A percentile compares a stretch with the other conserved stretches of the same genome.
phyloP scores from a whole-genome alignment of 139 green algal genomes.

The Pleodorina starrii region DNA sequence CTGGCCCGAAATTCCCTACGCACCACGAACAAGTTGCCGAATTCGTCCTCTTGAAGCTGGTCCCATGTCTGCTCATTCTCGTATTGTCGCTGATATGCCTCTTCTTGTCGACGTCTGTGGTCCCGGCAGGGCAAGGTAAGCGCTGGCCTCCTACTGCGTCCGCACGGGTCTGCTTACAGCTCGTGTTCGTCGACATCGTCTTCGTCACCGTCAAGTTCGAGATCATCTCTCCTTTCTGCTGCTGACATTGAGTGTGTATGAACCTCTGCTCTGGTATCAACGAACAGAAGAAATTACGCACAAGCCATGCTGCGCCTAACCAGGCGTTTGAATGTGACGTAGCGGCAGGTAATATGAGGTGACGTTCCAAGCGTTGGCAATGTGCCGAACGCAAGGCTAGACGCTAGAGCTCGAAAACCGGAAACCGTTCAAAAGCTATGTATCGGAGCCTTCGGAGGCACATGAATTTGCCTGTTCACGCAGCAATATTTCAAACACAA shows the following conservation, averaged over 20 bases:
- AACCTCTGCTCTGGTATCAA: too few species aligned
- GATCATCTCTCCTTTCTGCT: conserved; percentile 13
- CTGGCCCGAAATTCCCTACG: neutral
- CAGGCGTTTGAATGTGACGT: too few species aligned
- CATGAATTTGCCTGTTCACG: too few species aligned
- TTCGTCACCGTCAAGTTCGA: conserved; percentile 15
- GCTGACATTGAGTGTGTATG: conserved; percentile 36
- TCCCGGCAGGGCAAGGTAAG: neutral
- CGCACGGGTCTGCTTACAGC: conserved; percentile 8
- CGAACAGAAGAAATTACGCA: too few species aligned
- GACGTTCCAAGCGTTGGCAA: too few species aligned
- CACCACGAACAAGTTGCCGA: conserved; percentile 85
- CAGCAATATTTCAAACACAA: too few species aligned
- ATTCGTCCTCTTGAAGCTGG: conserved; percentile 90
- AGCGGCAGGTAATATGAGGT: too few species aligned
- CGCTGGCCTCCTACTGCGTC: neutral
- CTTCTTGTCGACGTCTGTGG: conserved; percentile 61
- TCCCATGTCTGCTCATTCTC: conserved; percentile 92
- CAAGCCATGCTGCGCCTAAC: too few species aligned
- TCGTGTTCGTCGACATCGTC: conserved; percentile 46
- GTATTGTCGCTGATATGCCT: conserved; percentile 84
- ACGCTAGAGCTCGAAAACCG: too few species aligned
- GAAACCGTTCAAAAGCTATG: too few species aligned
- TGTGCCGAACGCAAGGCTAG: too few species aligned
- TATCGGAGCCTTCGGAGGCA: too few species aligned